Percentiles rank a stretch among this genome's conserved stretches.
Evolutionary conservation across 352 stramenopile genomes (phyloP).

Genomic region (Phytophthora capsici): DNA sequence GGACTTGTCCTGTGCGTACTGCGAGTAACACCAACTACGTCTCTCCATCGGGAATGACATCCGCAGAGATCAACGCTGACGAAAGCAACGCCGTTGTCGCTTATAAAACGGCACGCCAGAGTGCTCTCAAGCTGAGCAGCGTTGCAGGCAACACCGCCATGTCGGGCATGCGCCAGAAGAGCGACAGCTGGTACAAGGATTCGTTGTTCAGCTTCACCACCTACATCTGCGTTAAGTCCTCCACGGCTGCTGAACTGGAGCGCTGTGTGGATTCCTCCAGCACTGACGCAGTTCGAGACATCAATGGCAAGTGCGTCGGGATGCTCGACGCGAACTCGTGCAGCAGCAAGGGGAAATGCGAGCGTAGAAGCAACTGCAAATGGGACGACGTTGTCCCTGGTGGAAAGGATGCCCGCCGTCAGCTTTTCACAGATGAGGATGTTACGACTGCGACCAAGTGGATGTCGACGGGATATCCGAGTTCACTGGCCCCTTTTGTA

Average conservation of each 20-base stretch:
- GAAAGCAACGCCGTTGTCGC: constrained; percentile 62
- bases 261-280: constrained; percentile 67
- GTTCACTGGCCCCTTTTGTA: constrained; percentile 69
- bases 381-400: constrained; percentile 67
- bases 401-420: constrained; percentile 42
- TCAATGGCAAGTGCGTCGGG: constrained; percentile 58
- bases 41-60: constrained; percentile 56
- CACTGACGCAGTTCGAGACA: constrained; percentile 53
- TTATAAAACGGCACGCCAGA: constrained; percentile 74
- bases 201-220: constrained; percentile 74
- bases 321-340: constrained; percentile 61
- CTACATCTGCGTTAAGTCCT: constrained; percentile 73
- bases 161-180: constrained; percentile 76
- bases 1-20: constrained; percentile 64
- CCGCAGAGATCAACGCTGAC: constrained; percentile 67
- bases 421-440: constrained; percentile 66
- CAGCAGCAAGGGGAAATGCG: constrained; percentile 63
- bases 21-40: constrained; percentile 61
- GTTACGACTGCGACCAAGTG: constrained; percentile 64
- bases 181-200: constrained; percentile 64
- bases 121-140: constrained; percentile 69
- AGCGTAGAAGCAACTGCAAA: constrained; percentile 83
- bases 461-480: constrained; percentile 74
- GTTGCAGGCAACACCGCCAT: constrained; percentile 69
- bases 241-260: constrained; percentile 46